Percentiles rank a stretch among this genome's conserved stretches.
These are phyloP conservation scores for Endocarpon pusillum DNA, from an alignment of 495 filamentous ascomycete genomes.

Conservation along the genomic window DNA sequence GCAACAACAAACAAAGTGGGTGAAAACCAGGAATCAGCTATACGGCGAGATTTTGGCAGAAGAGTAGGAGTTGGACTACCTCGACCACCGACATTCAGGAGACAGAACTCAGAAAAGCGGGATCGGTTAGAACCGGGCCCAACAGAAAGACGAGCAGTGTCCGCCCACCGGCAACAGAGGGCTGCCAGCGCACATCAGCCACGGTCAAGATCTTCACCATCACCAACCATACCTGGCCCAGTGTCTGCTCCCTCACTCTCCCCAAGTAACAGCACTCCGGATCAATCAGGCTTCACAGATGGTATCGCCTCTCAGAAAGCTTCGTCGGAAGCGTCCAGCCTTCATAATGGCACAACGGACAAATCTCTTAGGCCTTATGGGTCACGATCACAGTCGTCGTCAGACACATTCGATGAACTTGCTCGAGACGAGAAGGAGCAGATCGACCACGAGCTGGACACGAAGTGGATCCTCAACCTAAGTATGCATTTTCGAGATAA, in stretches of 20 bases:
- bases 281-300: too few species aligned
- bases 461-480: conserved; percentile 87
- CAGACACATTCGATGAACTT: too few species aligned
- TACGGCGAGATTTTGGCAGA: conserved; percentile 43
- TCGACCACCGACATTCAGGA: conserved; percentile 55
- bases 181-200: conserved; percentile 28
- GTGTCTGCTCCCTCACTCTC: conserved; percentile 22
- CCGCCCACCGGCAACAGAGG: conserved; percentile 50
- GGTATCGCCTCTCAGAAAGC: too few species aligned
- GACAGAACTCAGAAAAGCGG: conserved; percentile 63
- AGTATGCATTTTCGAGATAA: conserved; percentile 98
- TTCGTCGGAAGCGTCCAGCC: too few species aligned
- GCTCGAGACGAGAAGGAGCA: conserved; percentile 29
- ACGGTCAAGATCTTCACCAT: conserved; percentile 21
- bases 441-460: conserved; percentile 67
- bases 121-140: conserved; percentile 46
- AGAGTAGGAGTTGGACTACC: conserved; percentile 65
- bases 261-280: neutral
- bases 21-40: conserved; percentile 24
- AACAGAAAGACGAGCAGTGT: conserved; percentile 56
- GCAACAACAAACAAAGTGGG: conserved; percentile 13
- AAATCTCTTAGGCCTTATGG: too few species aligned
- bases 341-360: too few species aligned
- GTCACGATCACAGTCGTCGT: too few species aligned
- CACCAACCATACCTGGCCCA: conserved; percentile 22